Evolutionary conservation across 371 early-diverging fungal genomes (phyloP).

Genomic region (Mucor saturninus): DNA sequence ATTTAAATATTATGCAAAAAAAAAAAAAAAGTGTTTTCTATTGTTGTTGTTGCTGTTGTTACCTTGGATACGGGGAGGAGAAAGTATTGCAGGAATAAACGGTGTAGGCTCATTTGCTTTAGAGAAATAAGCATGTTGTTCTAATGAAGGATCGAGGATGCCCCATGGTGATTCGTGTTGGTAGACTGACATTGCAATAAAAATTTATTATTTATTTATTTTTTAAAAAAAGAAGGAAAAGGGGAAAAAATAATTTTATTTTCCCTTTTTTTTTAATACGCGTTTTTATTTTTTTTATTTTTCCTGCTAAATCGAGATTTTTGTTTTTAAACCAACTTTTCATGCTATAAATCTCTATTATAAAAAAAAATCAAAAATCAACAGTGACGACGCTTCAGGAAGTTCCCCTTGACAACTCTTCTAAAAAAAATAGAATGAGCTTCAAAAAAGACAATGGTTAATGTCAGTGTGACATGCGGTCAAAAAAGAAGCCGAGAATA

Average conservation of each 20-base stretch:
- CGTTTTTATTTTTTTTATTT: too few relatives aligned
- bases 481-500: too few relatives aligned
- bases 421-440: too few relatives aligned
- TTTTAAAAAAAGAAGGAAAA: not conserved
- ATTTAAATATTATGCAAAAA: conserved; percentile 7
- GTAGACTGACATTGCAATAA: conserved; percentile 5
- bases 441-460: too few relatives aligned
- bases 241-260: not conserved
- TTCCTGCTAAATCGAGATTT: too few relatives aligned
- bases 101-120: not conserved
- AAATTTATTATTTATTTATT: not conserved
- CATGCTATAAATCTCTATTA: too few relatives aligned
- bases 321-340: too few relatives aligned
- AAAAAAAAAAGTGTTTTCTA: not conserved
- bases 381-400: too few relatives aligned
- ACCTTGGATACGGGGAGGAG: not conserved
- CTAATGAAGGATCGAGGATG: conserved; percentile 15
- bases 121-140: not conserved
- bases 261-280: too few relatives aligned
- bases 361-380: too few relatives aligned
- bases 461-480: too few relatives aligned
- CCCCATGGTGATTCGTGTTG: conserved; percentile 11
- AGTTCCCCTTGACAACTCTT: too few relatives aligned
- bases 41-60: not conserved
- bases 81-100: not conserved